Percentiles rank a stretch among this genome's conserved stretches.
Evolutionary conservation across 495 filamentous ascomycete species (phyloP).

Genomic region (Achaetomiella virescens): DNA sequence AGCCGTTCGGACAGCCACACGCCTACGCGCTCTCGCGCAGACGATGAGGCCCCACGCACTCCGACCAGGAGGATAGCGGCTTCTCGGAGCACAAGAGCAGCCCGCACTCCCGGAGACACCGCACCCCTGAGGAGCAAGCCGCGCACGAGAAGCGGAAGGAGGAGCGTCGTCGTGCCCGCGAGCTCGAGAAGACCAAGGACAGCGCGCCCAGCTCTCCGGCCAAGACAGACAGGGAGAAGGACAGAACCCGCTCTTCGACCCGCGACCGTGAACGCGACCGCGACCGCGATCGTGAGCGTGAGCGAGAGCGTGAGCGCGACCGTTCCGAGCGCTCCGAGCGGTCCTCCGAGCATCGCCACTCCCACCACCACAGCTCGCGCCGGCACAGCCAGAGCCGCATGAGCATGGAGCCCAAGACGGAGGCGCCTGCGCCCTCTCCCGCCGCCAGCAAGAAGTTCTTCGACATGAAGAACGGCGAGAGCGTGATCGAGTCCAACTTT

Average conservation of each 20-base stretch:
- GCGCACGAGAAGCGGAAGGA: constrained; percentile 37
- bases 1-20: constrained; percentile 30
- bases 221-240: constrained; percentile 15
- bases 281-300: not conserved
- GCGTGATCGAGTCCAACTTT: constrained; percentile 27
- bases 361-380: constrained; percentile 30
- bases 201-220: constrained; percentile 14
- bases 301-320: constrained; percentile 8
- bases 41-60: constrained; percentile 29
- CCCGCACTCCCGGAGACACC: constrained; percentile 26
- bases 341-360: constrained; percentile 20
- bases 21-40: constrained; percentile 22
- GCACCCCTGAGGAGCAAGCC: constrained; percentile 41
- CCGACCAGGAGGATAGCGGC: constrained; percentile 31
- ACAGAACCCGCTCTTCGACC: not conserved
- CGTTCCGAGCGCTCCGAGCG: constrained; percentile 17
- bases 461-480: constrained; percentile 33
- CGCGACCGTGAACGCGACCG: not conserved
- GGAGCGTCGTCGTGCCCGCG: not conserved
- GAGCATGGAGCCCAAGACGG: constrained; percentile 26
- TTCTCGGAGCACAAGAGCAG: constrained; percentile 27
- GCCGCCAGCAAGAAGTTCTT: constrained; percentile 37
- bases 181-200: constrained; percentile 27
- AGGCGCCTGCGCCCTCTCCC: constrained; percentile 13
- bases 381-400: constrained; percentile 34